Evolutionary conservation across 2,329 filamentous ascomycete genomes (phyloP), one percentile per base, ranked within the genome.

Genomic region (Cucurbitaria berberidis): DNA sequence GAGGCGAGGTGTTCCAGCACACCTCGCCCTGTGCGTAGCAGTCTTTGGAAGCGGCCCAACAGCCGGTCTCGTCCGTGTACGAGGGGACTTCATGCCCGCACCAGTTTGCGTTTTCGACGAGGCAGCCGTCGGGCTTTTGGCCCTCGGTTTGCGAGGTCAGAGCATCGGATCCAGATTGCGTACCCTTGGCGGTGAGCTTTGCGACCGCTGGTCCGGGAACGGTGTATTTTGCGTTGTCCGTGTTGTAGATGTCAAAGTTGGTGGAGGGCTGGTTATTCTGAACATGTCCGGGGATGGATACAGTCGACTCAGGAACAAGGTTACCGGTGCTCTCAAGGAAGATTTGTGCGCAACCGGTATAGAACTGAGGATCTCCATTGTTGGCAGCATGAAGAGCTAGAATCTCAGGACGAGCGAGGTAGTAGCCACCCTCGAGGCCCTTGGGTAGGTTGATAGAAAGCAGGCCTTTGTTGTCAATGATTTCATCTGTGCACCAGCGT

Each of bases 21-120:
- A 61, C 67, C 2, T 81, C 73, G 26, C 76, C 74, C 75, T 91
- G 86, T 22, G 73, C 68, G 78, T 81, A 91, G 79, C 77, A 79
- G 10, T 74, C 57, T 53, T 74, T 59, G 13, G 51, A 57, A 1
- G 74, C 61, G 21, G 67, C 78, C 84, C 85, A 90, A 78, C 89
- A 91, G 13, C 81, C 81, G 1, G 67, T 67, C 67, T 86, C 79
- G 39, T 77, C 76, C 4, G 74, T 76, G 75, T 88, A 90, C 8
- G 74, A 63, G 0, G 82, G 70, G 1, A 90, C 79, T 66, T 89
- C 82, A 53, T 81, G 77, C 45, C 82, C 87, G 73, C 86, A 89
- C 88, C 88, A 91, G 76, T 91, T 90, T 53, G 78, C 88, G 68
- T 89, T 90, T 67, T 85, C 84, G 54, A 87, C 67, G 32, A 89